These are phyloP conservation scores for Hymenoscyphus occultus DNA, from an alignment of 2,329 filamentous ascomycete species.

Conservation along the genomic window DNA sequence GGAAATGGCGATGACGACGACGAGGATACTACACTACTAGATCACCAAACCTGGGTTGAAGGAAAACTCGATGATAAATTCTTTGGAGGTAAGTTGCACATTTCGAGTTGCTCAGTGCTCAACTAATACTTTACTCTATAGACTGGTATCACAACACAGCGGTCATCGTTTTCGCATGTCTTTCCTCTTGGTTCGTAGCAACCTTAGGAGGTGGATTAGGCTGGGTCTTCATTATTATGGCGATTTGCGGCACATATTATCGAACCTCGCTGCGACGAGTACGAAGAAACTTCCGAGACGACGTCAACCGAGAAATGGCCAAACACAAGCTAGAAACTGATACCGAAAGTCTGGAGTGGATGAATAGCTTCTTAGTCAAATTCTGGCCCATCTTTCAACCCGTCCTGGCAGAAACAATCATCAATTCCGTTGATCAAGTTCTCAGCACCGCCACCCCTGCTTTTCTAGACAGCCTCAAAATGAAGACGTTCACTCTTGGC, in stretches of 20 bases:
- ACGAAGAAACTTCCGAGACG: slow-evolving; percentile 92
- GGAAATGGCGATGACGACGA: slow-evolving; percentile 55
- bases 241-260: slow-evolving; percentile 90
- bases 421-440: slow-evolving; percentile 93
- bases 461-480: slow-evolving; percentile 88
- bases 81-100: slow-evolving; percentile 67
- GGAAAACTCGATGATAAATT: slow-evolving; percentile 81
- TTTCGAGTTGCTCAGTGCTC: neutral
- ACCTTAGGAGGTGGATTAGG: slow-evolving; percentile 85
- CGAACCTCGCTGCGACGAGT: slow-evolving; percentile 91
- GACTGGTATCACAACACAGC: slow-evolving; percentile 98
- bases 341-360: slow-evolving; percentile 93
- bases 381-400: slow-evolving; percentile 99
- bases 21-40: slow-evolving; percentile 67
- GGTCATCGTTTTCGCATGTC: slow-evolving; percentile 89
- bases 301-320: slow-evolving; percentile 83
- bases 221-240: slow-evolving; percentile 94
- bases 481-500: slow-evolving; percentile 91
- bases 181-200: slow-evolving; percentile 86
- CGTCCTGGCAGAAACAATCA: slow-evolving; percentile 85
- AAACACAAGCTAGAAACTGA: slow-evolving; percentile 87
- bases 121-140: slow-evolving; percentile 37
- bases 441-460: slow-evolving; percentile 86
- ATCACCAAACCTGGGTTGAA: slow-evolving; percentile 87
- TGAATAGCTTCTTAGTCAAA: slow-evolving; percentile 97